Percentiles rank a stretch among this genome's conserved stretches.
Evolutionary conservation across 2,329 filamentous ascomycete genomes (phyloP).

Genomic region (Lizonia empirigonia): DNA sequence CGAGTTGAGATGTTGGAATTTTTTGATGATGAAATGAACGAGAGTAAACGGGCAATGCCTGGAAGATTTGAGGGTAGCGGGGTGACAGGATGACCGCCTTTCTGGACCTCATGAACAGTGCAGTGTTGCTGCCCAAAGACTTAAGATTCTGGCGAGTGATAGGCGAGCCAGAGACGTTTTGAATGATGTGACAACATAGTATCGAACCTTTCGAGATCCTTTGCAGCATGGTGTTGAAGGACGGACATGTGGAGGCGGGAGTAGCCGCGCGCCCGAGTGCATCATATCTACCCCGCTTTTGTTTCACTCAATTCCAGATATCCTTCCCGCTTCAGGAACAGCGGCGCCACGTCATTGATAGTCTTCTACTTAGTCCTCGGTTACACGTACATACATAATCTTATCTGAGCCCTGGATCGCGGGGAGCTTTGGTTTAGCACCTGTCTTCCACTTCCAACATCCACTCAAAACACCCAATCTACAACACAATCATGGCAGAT

Average conservation of each 20-base stretch:
- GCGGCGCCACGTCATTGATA: conserved; percentile 5
- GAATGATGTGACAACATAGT: no score
- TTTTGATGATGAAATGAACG: no score
- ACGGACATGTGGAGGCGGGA: conserved; percentile 7
- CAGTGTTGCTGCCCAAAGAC: no score
- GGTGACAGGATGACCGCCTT: no score
- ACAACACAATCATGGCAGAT: conserved; percentile 21
- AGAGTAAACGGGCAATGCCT: no score
- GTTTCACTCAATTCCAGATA: conserved; percentile 9
- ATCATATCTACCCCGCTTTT: conserved; percentile 10
- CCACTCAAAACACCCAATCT: background rate
- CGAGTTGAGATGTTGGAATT: no score
- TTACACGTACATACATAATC: conserved; percentile 1
- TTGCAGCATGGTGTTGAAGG: background rate
- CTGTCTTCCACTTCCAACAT: background rate
- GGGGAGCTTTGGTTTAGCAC: background rate
- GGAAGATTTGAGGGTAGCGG: no score
- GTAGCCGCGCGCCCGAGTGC: conserved; percentile 4
- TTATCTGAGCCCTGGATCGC: background rate
- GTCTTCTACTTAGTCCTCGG: background rate
- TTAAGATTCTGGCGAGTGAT: no score
- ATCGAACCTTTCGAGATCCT: no score
- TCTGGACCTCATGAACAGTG: no score
- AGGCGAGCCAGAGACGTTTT: no score
- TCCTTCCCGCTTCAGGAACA: conserved; percentile 5